Percentiles rank a stretch among this genome's conserved stretches.
Conservation (phyloP, 768 basidiomycete species). For the Rhodotorula paludigena region DNA sequence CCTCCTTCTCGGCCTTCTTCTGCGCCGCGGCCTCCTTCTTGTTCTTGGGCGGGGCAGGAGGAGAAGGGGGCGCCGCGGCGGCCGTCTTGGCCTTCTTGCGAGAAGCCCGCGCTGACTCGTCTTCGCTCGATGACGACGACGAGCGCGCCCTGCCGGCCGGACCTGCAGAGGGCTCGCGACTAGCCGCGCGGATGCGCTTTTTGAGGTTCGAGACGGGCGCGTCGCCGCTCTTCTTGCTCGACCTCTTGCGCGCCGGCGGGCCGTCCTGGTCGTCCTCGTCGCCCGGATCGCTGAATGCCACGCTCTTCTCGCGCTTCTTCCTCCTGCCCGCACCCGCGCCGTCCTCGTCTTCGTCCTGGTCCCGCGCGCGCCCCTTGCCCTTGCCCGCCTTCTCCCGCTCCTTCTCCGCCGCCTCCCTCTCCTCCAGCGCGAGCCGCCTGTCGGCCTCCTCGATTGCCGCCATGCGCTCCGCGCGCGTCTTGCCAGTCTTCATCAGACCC, state of each 20-base stretch:
- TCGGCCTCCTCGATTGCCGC: conserved; percentile 70
- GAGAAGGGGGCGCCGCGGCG: not conserved
- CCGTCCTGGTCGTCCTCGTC: not conserved
- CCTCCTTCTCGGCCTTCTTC: conserved; percentile 36
- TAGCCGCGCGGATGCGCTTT: conserved; percentile 8
- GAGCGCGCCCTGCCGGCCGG: too few species aligned
- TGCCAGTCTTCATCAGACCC: conserved; percentile 46
- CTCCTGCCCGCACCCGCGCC: not conserved
- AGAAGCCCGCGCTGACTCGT: not conserved
- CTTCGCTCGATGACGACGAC: not conserved
- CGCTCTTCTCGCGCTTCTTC: conserved; percentile 6
- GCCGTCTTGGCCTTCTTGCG: conserved; percentile 13
- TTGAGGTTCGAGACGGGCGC: not conserved
- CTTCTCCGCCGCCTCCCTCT: conserved; percentile 60
- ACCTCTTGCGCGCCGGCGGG: not conserved
- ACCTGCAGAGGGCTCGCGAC: conserved; percentile 1
- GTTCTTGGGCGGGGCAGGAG: not conserved
- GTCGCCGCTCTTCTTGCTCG: conserved; percentile 25
- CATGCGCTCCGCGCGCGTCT: conserved; percentile 70
- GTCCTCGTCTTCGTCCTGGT: not conserved
- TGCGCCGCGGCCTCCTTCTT: conserved; percentile 27
- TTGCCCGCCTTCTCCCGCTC: conserved; percentile 50
- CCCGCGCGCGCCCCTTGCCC: not conserved
- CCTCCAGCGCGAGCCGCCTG: conserved; percentile 53
- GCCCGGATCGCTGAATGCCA: not conserved